A percentile compares a stretch with the other conserved stretches of the same genome.
Conservation (phyloP, 2,329 filamentous ascomycete genomes). For the Cordyceps fumosorosea region DNA sequence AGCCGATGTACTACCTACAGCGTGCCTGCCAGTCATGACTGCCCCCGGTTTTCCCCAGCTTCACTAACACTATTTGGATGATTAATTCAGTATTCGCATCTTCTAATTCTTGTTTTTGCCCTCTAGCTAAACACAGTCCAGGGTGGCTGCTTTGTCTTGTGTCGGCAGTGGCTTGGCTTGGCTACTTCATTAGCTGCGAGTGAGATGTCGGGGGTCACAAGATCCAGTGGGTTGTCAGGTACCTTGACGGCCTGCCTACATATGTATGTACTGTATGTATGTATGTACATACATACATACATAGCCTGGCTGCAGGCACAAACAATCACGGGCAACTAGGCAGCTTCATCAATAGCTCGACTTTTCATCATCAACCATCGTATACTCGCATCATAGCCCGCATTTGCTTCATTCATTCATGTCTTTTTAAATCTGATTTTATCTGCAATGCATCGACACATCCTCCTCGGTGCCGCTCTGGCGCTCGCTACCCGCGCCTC, state of each 20-base stretch:
- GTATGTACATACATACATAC: too few relatives aligned
- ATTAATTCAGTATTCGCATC: too few relatives aligned
- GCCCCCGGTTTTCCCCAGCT: too few relatives aligned
- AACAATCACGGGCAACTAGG: neutral
- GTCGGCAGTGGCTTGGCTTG: neutral
- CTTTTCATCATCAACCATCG: slow-evolving; percentile 30
- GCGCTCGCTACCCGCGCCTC: slow-evolving; percentile 39
- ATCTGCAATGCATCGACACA: neutral
- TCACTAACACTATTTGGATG: too few relatives aligned
- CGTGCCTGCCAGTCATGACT: too few relatives aligned
- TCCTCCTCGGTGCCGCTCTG: slow-evolving; percentile 22
- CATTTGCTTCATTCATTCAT: neutral
- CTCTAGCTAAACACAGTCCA: too few relatives aligned
- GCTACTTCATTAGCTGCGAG: neutral
- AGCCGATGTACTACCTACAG: too few relatives aligned
- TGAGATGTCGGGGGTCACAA: neutral
- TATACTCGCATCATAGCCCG: slow-evolving; percentile 16
- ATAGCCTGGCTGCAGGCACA: too few relatives aligned
- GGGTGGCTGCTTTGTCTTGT: neutral
- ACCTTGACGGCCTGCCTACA: neutral
- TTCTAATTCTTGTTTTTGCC: too few relatives aligned
- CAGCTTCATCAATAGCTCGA: neutral
- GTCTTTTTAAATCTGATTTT: neutral
- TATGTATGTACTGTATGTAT: too few relatives aligned
- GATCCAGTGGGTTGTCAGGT: neutral